Percentiles rank a stretch among this genome's conserved stretches.
phyloP scores from a whole-genome alignment of 495 filamentous ascomycete species.

The Tuber melanosporum region DNA sequence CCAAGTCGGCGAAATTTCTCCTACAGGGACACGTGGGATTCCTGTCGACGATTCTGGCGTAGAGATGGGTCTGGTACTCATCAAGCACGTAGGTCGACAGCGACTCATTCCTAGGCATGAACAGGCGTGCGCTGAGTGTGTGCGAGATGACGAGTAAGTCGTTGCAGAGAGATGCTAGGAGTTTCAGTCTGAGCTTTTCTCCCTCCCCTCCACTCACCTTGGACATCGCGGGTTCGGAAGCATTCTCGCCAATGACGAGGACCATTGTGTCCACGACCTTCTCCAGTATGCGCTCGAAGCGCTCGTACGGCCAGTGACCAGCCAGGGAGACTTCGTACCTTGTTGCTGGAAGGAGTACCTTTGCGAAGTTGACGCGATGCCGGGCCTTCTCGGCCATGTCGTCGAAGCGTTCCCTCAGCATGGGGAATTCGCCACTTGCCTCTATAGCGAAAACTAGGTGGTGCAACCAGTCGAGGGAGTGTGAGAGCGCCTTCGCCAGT shows the following conservation, averaged over 20 bases:
- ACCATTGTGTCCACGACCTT: conserved; percentile 37
- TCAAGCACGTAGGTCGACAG: conserved; percentile 31
- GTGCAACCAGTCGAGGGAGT: conserved; percentile 40
- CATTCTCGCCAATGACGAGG: conserved; percentile 36
- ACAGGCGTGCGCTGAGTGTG: conserved; percentile 38
- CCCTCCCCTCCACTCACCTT: conserved; percentile 17
- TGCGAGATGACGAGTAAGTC: conserved; percentile 41
- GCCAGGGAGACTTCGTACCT: conserved; percentile 39
- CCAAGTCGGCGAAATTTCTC: conserved; percentile 32
- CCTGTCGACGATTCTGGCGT: conserved; percentile 20
- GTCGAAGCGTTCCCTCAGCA: conserved; percentile 31
- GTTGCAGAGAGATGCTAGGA: conserved; percentile 37
- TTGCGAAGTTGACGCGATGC: conserved; percentile 31
- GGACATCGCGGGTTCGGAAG: conserved; percentile 31
- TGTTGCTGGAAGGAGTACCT: conserved; percentile 37
- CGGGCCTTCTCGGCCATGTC: conserved; percentile 35
- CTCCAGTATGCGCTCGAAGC: conserved; percentile 38
- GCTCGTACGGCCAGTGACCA: conserved; percentile 38
- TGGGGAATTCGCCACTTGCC: conserved; percentile 32
- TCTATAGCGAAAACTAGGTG: conserved; percentile 41
- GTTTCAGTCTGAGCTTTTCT: conserved; percentile 27
- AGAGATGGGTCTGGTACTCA: conserved; percentile 35
- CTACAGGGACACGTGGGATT: not conserved
- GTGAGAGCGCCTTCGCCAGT: conserved; percentile 33
- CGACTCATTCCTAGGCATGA: conserved; percentile 39